Conservation (phyloP, 2,329 filamentous ascomycete genomes). For the Aspergillus sp. region DNA sequence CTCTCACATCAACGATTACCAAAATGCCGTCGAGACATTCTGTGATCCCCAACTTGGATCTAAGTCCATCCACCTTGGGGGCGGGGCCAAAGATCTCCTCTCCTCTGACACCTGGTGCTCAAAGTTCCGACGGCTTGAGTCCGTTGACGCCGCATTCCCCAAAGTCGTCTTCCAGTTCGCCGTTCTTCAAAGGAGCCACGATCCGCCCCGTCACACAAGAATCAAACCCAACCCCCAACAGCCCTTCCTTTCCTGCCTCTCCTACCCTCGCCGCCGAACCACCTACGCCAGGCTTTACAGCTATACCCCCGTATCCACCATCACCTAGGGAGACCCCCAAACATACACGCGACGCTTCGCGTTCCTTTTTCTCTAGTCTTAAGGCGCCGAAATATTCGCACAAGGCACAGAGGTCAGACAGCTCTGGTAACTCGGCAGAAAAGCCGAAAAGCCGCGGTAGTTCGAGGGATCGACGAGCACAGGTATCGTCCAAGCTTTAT, state of each 20-base stretch:
- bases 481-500: conserved; percentile 36
- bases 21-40: conserved; percentile 41
- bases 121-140: conserved; percentile 36
- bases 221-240: conserved; percentile 30
- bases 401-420: conserved; percentile 41
- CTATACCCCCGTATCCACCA: conserved; percentile 46
- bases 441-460: conserved; percentile 44
- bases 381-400: conserved; percentile 49
- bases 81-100: conserved; percentile 30
- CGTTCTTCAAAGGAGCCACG: conserved; percentile 38
- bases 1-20: conserved; percentile 16
- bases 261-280: conserved; percentile 27
- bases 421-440: conserved; percentile 36
- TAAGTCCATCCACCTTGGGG: conserved; percentile 34
- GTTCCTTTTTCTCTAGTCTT: conserved; percentile 48
- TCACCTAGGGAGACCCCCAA: conserved; percentile 42
- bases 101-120: conserved; percentile 35
- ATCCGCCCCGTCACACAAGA: conserved; percentile 44
- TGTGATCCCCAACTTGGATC: conserved; percentile 38
- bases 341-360: conserved; percentile 46
- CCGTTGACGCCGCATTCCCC: conserved; percentile 40
- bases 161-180: conserved; percentile 38
- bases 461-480: conserved; percentile 43
- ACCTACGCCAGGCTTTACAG: conserved; percentile 44
- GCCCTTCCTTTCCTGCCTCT: conserved; percentile 30